Evolutionary conservation across 1,139 yeast genomes (phyloP).

Genomic region (Waltiozyma sp.): DNA sequence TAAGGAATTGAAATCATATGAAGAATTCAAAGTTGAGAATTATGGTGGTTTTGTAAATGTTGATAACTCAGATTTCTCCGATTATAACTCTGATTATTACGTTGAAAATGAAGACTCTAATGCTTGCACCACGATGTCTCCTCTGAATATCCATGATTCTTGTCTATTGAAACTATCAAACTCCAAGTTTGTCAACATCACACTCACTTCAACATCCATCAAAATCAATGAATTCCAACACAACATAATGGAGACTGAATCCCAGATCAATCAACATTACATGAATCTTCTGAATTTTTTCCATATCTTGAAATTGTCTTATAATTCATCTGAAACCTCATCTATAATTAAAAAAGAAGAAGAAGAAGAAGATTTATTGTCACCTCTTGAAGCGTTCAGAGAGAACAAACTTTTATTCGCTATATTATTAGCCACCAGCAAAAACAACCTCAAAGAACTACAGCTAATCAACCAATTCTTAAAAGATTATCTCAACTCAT

Average conservation of each 20-base stretch:
- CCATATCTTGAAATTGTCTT: neutral
- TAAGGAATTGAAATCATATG: slow-evolving; percentile 4
- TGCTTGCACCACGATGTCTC: slow-evolving; percentile 4
- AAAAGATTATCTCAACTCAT: neutral
- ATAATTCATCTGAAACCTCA: neutral
- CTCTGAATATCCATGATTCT: slow-evolving; percentile 3
- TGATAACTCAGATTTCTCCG: slow-evolving; percentile 1
- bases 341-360: no score
- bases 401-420: neutral
- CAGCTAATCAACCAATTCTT: neutral
- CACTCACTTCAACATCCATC: neutral
- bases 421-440: neutral
- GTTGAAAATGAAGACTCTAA: neutral
- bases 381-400: neutral
- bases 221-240: neutral
- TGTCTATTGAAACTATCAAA: neutral
- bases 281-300: neutral
- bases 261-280: neutral
- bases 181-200: neutral
- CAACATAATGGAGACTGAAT: neutral
- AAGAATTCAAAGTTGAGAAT: slow-evolving; percentile 3
- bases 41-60: slow-evolving; percentile 2
- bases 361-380: slow-evolving; percentile 1
- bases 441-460: neutral
- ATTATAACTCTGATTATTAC: neutral